Evolutionary conservation across 495 filamentous ascomycete species (phyloP), one percentile per base, ranked within the genome.

Genomic region (Sphaerosporella brunnea): DNA sequence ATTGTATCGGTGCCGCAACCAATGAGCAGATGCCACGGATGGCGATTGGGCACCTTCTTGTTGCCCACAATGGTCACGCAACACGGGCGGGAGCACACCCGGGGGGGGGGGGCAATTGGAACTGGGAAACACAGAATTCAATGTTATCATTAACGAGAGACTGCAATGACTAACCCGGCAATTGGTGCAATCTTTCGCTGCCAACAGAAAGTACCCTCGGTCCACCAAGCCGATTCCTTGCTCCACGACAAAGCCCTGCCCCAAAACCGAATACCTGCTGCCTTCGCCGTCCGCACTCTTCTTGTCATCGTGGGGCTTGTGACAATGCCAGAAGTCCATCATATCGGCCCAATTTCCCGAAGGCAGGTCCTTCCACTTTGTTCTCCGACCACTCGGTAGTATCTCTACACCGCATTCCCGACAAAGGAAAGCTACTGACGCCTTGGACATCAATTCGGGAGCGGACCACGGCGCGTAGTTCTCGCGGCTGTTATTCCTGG

Each of bases 301-400:
- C 23, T 64, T 49, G 23, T 61, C 51, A 16, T 66, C 51, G 3
- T 66, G 65, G 36, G 85, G 90, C 59, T 95, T 96, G 62, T 97
- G 90, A 60, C 90, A 99, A 63, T 99, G 90, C 90, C 90, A 99
- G 54, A 95, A 93, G 60, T 99, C 90, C 90, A 99, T 99, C 92
- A 96, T 95, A 63, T 99, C 90, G 1, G 88, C 90, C 90, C 90
- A 99, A 56, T 93, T 90, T 49, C 87, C 84, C 53, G 84, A 93
- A 0, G 90, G 90, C 3, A 97, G 69, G 56, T 96, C 86, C 64
- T 87, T 93, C 90, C 92, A 97, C n/a, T 63, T 64, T 53, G 63
- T 63, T 21, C 80, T 56, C 3, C 40, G 53, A 2, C 64, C 66
- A 4, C 47, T 36, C 2, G 57, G 41, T 5, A 84, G 58, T 23